Conservation (phyloP, 2,329 filamentous ascomycete genomes). For the Penicillium sclerotigenum region DNA sequence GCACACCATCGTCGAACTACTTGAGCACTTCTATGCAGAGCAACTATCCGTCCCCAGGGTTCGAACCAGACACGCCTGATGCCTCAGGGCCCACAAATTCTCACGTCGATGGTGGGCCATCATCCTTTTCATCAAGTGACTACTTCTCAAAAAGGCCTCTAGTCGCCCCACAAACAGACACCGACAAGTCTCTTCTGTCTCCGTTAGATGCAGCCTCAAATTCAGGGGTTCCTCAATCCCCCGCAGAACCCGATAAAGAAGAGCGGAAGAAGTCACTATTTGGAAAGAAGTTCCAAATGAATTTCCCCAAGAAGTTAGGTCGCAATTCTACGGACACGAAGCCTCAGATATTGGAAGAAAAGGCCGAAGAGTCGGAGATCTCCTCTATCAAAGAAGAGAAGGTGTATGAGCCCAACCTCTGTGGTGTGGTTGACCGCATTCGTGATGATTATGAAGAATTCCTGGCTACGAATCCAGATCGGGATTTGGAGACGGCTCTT, state of each 20-base stretch:
- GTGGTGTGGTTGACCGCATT: slow-evolving; percentile 46
- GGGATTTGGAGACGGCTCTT: slow-evolving; percentile 40
- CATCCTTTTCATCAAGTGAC: slow-evolving; percentile 59
- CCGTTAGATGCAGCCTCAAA: slow-evolving; percentile 43
- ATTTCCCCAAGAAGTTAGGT: slow-evolving; percentile 73
- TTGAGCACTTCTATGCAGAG: slow-evolving; percentile 31
- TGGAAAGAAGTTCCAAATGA: slow-evolving; percentile 79
- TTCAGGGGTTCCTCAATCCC: slow-evolving; percentile 48
- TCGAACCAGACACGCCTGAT: slow-evolving; percentile 32
- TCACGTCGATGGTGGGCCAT: slow-evolving; percentile 42
- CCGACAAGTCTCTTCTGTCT: slow-evolving; percentile 51
- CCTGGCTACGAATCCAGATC: slow-evolving; percentile 37
- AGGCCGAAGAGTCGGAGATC: slow-evolving; percentile 54
- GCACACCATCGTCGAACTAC: slow-evolving; percentile 40
- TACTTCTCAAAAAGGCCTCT: slow-evolving; percentile 67
- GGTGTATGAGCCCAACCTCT: slow-evolving; percentile 46
- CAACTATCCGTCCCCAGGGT: slow-evolving; percentile 29
- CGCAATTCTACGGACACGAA: slow-evolving; percentile 67
- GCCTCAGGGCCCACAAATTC: slow-evolving; percentile 52
- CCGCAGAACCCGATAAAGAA: slow-evolving; percentile 58
- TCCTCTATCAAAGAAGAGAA: slow-evolving; percentile 52
- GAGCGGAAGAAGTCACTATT: slow-evolving; percentile 67
- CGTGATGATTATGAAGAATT: slow-evolving; percentile 47
- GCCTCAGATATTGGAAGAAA: slow-evolving; percentile 70
- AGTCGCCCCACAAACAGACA: slow-evolving; percentile 39